Evolutionary conservation across 176 grass and related monocot genomes (phyloP).

Genomic region (Bromus sterilis): DNA sequence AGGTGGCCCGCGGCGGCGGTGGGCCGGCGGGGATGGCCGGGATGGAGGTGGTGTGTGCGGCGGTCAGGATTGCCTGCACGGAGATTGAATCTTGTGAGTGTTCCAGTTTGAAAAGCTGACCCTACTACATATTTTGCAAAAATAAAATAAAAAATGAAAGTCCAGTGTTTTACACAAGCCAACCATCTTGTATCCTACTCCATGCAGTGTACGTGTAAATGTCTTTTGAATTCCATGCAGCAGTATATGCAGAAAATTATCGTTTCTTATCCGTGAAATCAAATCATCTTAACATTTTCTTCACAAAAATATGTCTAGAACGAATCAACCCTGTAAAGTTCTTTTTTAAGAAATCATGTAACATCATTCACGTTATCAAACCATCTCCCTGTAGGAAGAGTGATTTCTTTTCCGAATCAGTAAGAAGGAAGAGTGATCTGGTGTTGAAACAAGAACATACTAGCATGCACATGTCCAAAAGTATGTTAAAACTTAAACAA

Average conservation of each 20-base stretch:
- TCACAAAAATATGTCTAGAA: background rate
- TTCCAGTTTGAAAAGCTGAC: background rate
- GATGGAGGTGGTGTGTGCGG: conserved; percentile 21
- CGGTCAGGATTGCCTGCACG: conserved; percentile 30
- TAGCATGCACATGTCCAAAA: background rate
- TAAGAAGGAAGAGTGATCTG: background rate
- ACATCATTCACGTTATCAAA: background rate
- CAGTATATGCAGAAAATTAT: background rate
- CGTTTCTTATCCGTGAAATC: background rate
- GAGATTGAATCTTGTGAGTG: background rate
- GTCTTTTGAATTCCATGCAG: background rate
- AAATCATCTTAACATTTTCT: too few species aligned
- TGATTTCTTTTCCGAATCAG: too few species aligned
- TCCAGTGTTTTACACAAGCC: background rate
- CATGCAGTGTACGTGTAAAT: too few species aligned
- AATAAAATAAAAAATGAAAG: background rate
- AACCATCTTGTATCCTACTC: too few species aligned
- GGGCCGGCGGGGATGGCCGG: conserved; percentile 15
- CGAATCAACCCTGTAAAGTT: background rate
- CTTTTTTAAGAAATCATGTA: background rate
- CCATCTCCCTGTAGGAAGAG: background rate
- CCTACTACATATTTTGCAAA: background rate
- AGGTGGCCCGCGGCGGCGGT: conserved; percentile 17
- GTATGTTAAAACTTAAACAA: background rate
- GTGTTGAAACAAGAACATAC: background rate